Conservation (phyloP, 768 basidiomycete species). For the Termitomyces heimii region DNA sequence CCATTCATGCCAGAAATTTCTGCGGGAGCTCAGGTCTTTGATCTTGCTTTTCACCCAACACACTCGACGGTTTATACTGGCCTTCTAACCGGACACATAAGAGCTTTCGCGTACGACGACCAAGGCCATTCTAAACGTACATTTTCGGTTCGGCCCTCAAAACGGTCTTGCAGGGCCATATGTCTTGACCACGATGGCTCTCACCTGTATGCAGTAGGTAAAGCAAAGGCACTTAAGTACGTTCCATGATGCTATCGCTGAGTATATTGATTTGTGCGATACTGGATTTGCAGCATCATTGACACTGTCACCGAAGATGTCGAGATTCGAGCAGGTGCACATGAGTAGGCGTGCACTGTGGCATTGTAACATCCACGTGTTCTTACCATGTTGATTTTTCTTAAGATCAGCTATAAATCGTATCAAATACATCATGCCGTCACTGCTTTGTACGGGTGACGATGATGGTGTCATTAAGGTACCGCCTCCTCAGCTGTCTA, state of each 20-base stretch:
- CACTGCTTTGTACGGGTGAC: constrained; percentile 81
- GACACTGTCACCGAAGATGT: constrained; percentile 55
- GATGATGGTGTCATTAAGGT: constrained; percentile 95
- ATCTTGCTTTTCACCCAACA: constrained; percentile 81
- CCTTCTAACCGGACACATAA: constrained; percentile 78
- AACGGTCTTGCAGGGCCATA: constrained; percentile 77
- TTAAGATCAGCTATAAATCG: constrained; percentile 82
- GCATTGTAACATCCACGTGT: constrained; percentile 5
- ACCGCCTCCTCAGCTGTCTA: constrained; percentile 11
- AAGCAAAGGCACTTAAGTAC: constrained; percentile 74
- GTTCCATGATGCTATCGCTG: constrained; percentile 22
- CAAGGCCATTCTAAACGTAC: constrained; percentile 48
- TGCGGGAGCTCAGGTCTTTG: constrained; percentile 79
- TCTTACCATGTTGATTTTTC: constrained; percentile 28
- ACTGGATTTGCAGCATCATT: constrained; percentile 41
- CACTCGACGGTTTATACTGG: constrained; percentile 66
- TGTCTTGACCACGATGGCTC: constrained; percentile 62
- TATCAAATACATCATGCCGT: constrained; percentile 62
- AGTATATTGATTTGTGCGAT: constrained; percentile 15
- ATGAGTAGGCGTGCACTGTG: constrained; percentile 51
- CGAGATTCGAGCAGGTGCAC: constrained; percentile 45
- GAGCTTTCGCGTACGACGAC: constrained; percentile 76
- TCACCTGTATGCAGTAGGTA: constrained; percentile 73
- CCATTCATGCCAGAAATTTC: constrained; percentile 54
- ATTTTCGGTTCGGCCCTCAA: constrained; percentile 70